These are phyloP conservation scores for Calycina herbarum DNA, from an alignment of 2,329 filamentous ascomycete species.

Conservation along the genomic window DNA sequence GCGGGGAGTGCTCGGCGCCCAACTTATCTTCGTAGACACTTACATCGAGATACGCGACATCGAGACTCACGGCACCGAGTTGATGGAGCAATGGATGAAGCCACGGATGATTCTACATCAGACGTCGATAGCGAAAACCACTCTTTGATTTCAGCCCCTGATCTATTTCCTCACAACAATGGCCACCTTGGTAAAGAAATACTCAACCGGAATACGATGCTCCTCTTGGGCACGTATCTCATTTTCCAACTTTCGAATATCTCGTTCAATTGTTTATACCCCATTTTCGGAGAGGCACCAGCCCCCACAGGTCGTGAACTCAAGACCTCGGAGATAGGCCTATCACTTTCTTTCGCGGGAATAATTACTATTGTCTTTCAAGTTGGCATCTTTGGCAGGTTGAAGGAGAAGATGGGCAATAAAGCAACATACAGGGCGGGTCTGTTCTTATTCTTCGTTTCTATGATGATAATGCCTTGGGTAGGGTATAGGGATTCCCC, in stretches of 20 bases:
- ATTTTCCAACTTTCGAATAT: slow-evolving; percentile 94
- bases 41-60: slow-evolving; percentile 36
- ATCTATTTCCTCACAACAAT: slow-evolving; percentile 45
- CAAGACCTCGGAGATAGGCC: slow-evolving; percentile 76
- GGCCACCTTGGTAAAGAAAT: slow-evolving; percentile 58
- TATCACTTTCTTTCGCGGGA: slow-evolving; percentile 82
- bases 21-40: slow-evolving; percentile 52
- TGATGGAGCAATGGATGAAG: slow-evolving; percentile 43
- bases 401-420: slow-evolving; percentile 81
- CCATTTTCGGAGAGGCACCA: slow-evolving; percentile 79
- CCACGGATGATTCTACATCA: slow-evolving; percentile 41
- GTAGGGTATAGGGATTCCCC: slow-evolving; percentile 72
- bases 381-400: slow-evolving; percentile 75
- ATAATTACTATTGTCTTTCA: slow-evolving; percentile 88
- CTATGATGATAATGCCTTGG: slow-evolving; percentile 87
- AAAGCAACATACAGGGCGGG: slow-evolving; percentile 79
- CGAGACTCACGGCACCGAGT: slow-evolving; percentile 30
- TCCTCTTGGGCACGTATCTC: slow-evolving; percentile 82
- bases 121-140: slow-evolving; percentile 32
- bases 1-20: slow-evolving; percentile 55
- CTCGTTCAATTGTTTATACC: slow-evolving; percentile 92
- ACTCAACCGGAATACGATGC: slow-evolving; percentile 76
- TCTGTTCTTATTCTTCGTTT: slow-evolving; percentile 75
- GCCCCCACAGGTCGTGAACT: slow-evolving; percentile 76
- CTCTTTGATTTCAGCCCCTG: slow-evolving; percentile 33